Base-by-base conservation (phyloP, 352 stramenopile genomes). In the Thraustochytrium sp. region DNA sequence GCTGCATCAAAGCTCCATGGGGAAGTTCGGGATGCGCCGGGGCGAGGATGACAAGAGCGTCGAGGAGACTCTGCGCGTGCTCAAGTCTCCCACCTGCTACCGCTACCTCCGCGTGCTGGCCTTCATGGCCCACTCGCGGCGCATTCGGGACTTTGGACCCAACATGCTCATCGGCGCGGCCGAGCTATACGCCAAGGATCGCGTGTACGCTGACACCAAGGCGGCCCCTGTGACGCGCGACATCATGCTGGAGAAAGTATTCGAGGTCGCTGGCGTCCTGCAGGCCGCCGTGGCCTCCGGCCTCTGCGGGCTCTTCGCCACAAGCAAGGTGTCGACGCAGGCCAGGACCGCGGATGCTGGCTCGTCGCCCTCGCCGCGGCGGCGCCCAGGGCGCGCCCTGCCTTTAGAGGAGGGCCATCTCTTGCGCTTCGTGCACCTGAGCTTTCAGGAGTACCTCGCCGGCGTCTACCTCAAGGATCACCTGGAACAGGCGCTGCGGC, bases 371-470 rank as follows among this genome's bases (percentile, higher is more conserved):
- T n/a, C n/a, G n/a, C n/a, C n/a, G n/a, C n/a, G n/a, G n/a, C n/a
- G n/a, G n/a, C n/a, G n/a, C n/a, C n/a, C n/a, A n/a, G n/a, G n/a
- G n/a, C n/a, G n/a, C n/a, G n/a, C n/a, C n/a, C n/a, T n/a, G n/a
- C n/a, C n/a, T n/a, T n/a, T n/a, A n/a, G n/a, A n/a, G n/a, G n/a
- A n/a, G n/a, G n/a, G n/a, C 11, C 46, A 80, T 5, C 29, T 80
- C 9, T 21, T 80, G 46, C 68, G 68, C 18, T 80, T 80, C 34
- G 68, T 80, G 18, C 68, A 80, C 38, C 68, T 80, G 18, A 80
- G 68, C 51, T 80, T 80, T 31, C 68, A 80, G 29, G 68, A 80
- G 53, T 80, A 65, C 37, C 49, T 80, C 8, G 68, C 68, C 8
- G 68, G 34, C 31, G 18, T 65, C 18, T 46, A 31, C 34, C 34